These are phyloP conservation scores for Puccinia coronata DNA, from an alignment of 1,284 basidiomycete species.

Conservation along the genomic window DNA sequence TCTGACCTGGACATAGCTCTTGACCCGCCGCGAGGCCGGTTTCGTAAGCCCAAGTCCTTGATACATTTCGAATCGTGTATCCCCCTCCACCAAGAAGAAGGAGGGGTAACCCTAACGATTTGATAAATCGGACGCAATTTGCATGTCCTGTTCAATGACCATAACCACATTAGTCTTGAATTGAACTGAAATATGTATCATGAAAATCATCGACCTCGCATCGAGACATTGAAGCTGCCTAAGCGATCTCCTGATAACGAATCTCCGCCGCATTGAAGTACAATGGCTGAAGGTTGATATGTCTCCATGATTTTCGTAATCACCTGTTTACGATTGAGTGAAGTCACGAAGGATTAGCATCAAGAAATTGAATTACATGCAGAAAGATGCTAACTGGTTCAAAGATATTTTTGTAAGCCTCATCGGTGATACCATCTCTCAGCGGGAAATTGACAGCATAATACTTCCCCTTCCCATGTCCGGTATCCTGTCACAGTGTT, in stretches of 20 bases:
- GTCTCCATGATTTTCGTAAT: constrained; percentile 93
- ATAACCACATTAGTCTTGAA: background rate
- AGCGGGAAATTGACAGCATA: constrained; percentile 94
- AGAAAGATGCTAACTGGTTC: constrained; percentile 71
- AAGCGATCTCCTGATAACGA: constrained; percentile 95
- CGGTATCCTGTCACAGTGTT: constrained; percentile 35
- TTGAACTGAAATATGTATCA: constrained; percentile 6
- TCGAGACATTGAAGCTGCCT: constrained; percentile 93
- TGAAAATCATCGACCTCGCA: constrained; percentile 69
- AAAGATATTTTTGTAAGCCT: constrained; percentile 91
- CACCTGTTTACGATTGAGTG: constrained; percentile 65
- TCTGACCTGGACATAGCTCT: constrained; percentile 77
- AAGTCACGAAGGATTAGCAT: background rate
- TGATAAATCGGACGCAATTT: constrained; percentile 95
- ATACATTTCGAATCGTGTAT: constrained; percentile 98
- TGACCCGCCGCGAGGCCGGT: constrained; percentile 95
- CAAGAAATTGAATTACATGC: background rate
- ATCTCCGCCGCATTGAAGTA: constrained; percentile 98
- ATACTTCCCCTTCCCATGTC: constrained; percentile 54
- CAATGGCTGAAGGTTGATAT: constrained; percentile 92
- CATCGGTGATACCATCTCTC: constrained; percentile 92
- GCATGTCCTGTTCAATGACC: constrained; percentile 70
- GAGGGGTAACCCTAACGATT: constrained; percentile 89
- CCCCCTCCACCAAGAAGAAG: constrained; percentile 94
- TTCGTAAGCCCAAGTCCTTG: constrained; percentile 95